Evolutionary conservation across 1,284 basidiomycete species (phyloP).

Genomic region (Papiliotrema laurentii): DNA sequence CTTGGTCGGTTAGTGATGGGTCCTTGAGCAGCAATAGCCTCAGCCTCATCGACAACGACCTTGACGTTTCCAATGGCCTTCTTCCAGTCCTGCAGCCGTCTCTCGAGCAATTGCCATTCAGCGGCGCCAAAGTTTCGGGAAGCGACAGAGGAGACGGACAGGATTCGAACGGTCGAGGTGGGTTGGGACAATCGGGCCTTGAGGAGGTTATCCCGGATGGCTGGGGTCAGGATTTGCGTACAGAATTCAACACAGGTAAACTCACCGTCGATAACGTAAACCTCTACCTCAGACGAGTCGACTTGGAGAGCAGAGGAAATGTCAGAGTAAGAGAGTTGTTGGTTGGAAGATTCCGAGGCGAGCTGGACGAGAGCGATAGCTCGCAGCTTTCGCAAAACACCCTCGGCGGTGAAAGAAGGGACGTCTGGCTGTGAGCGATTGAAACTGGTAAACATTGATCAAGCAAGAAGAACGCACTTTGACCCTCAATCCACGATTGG

Average conservation of each 20-base stretch:
- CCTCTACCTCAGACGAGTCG: slow-evolving; percentile 68
- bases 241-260: slow-evolving; percentile 1
- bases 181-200: slow-evolving; percentile 83
- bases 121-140: slow-evolving; percentile 65
- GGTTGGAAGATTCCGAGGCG: slow-evolving; percentile 69
- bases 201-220: slow-evolving; percentile 76
- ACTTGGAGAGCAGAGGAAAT: slow-evolving; percentile 68
- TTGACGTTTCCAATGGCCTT: slow-evolving; percentile 39
- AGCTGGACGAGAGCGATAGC: slow-evolving; percentile 74
- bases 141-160: slow-evolving; percentile 61
- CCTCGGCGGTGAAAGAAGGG: slow-evolving; percentile 39
- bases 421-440: slow-evolving; percentile 16
- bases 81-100: slow-evolving; percentile 76
- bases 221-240: slow-evolving; percentile 47
- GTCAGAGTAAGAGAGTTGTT: slow-evolving; percentile 68
- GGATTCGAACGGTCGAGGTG: slow-evolving; percentile 67
- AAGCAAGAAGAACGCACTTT: slow-evolving; percentile 53
- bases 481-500: slow-evolving; percentile 55
- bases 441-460: not conserved
- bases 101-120: slow-evolving; percentile 80
- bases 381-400: slow-evolving; percentile 75
- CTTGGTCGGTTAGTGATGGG: slow-evolving; percentile 24
- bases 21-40: slow-evolving; percentile 32
- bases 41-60: slow-evolving; percentile 40
- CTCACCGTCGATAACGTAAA: slow-evolving; percentile 86